These are phyloP conservation scores for Microbotryum saponariae DNA, from an alignment of 1,284 basidiomycete species.

Conservation along the genomic window DNA sequence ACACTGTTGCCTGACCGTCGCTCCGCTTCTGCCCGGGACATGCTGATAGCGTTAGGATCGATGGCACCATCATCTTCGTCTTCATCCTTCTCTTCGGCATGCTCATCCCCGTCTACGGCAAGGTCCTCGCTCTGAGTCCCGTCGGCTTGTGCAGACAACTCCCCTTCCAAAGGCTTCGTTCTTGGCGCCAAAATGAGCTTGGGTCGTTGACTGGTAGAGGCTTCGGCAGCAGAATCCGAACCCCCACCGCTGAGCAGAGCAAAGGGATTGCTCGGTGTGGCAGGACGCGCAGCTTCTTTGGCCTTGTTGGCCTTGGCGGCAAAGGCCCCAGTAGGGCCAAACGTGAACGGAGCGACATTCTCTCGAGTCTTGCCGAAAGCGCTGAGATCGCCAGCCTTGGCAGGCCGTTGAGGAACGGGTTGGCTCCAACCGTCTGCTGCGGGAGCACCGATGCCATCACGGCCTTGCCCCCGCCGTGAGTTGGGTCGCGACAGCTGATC, in stretches of 20 bases:
- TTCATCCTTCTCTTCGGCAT: constrained; percentile 43
- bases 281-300: constrained; percentile 21
- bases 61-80: constrained; percentile 46
- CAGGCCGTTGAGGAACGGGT: constrained; percentile 47
- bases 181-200: constrained; percentile 62
- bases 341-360: constrained; percentile 10
- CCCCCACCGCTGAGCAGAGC: constrained; percentile 25
- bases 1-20: constrained; percentile 41
- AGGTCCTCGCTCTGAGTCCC: constrained; percentile 30
- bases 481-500: constrained; percentile 65
- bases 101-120: constrained; percentile 40
- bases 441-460: constrained; percentile 47
- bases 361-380: constrained; percentile 70
- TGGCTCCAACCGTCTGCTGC: constrained; percentile 76
- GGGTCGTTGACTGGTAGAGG: constrained; percentile 56
- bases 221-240: constrained; percentile 37
- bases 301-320: constrained; percentile 20
- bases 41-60: constrained; percentile 46
- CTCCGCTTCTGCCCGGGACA: constrained; percentile 47
- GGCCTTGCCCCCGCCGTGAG: constrained; percentile 76
- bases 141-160: background rate
- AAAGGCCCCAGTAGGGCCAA: constrained; percentile 32
- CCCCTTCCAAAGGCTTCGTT: constrained; percentile 48
- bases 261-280: constrained; percentile 33
- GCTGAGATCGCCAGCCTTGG: constrained; percentile 77